Conservation (phyloP, 2,329 filamentous ascomycete species). For the Diaporthe sp. region DNA sequence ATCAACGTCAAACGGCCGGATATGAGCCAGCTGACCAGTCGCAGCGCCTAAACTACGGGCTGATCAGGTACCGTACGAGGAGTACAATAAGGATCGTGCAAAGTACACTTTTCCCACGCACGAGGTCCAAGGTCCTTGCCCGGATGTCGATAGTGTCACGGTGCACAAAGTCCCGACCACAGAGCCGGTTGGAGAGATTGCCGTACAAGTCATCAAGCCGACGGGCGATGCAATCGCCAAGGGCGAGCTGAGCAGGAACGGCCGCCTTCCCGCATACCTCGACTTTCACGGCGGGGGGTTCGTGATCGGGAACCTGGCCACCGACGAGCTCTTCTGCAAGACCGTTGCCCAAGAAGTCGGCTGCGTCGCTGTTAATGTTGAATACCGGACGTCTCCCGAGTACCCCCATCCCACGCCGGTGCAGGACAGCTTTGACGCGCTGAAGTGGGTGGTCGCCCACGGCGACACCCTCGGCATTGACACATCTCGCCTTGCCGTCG, state of each 20-base stretch:
- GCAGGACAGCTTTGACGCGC: constrained; percentile 34
- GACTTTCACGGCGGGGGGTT: constrained; percentile 40
- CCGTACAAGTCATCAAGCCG: constrained; percentile 32
- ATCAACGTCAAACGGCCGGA: neutral
- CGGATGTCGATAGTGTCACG: constrained; percentile 20
- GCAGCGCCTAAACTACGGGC: constrained; percentile 35
- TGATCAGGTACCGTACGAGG: constrained; percentile 38
- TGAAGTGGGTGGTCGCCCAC: constrained; percentile 49
- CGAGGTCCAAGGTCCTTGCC: constrained; percentile 28
- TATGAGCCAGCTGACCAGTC: neutral
- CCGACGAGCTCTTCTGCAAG: constrained; percentile 37
- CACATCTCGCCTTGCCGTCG: constrained; percentile 31
- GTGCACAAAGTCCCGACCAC: constrained; percentile 30
- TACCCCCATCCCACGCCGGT: constrained; percentile 36
- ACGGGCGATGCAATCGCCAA: constrained; percentile 26
- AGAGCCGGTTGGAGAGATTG: constrained; percentile 32
- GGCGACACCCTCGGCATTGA: constrained; percentile 41
- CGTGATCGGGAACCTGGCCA: constrained; percentile 31
- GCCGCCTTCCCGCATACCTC: constrained; percentile 31
- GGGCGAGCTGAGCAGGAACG: constrained; percentile 22
- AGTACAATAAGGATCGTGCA: constrained; percentile 38
- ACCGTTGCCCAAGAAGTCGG: constrained; percentile 35
- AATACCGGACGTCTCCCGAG: constrained; percentile 36
- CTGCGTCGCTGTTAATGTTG: constrained; percentile 37
- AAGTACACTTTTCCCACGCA: constrained; percentile 37